Evolutionary conservation across 768 basidiomycete genomes (phyloP).

Genomic region (Leccinum truebloodii): DNA sequence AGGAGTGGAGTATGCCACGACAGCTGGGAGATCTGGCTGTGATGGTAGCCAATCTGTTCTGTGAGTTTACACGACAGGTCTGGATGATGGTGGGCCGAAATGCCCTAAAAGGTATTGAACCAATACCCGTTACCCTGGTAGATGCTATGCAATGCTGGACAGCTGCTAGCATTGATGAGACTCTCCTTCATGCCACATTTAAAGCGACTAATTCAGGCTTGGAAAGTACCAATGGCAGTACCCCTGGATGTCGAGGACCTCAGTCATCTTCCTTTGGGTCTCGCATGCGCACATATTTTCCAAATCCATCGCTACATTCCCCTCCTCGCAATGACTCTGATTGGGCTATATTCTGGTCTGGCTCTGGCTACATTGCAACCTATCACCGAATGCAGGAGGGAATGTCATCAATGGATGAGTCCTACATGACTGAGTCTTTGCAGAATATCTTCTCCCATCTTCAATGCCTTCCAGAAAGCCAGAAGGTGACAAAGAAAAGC

Average conservation of each 20-base stretch:
- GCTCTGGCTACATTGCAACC: conserved; percentile 2
- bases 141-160: conserved; percentile 16
- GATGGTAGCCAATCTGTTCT: not conserved
- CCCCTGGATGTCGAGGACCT: conserved; percentile 5
- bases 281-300: conserved; percentile 4
- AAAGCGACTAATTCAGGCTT: conserved; percentile 8
- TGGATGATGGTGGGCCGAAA: not conserved
- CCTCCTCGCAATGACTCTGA: not conserved
- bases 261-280: not conserved
- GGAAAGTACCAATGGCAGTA: not conserved
- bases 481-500: no score
- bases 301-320: not conserved
- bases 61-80: not conserved
- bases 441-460: conserved; percentile 2
- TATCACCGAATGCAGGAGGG: conserved; percentile 2
- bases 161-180: conserved; percentile 3
- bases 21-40: not conserved
- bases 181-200: not conserved
- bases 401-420: not conserved
- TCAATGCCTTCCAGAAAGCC: conserved; percentile 11
- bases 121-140: not conserved
- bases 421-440: not conserved
- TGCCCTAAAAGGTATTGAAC: conserved; percentile 4
- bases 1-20: not conserved
- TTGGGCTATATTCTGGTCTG: not conserved